A percentile compares a stretch with the other conserved stretches of the same genome.
These are phyloP conservation scores for Prunus salicina DNA, from an alignment of 306 rosid genomes.

Conservation along the genomic window DNA sequence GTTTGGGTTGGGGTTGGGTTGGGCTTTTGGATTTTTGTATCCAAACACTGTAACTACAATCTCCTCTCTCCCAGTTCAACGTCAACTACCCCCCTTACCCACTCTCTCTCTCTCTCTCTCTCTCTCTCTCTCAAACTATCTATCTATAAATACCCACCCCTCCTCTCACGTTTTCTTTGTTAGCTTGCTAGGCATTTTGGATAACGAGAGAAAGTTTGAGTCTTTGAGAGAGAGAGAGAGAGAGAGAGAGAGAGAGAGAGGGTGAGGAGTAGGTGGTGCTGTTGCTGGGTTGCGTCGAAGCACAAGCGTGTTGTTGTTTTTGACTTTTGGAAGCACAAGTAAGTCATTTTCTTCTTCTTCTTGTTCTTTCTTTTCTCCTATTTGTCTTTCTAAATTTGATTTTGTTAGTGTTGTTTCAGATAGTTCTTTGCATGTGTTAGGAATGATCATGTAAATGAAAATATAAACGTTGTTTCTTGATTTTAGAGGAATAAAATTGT, in stretches of 20 bases:
- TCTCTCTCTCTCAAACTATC: neutral
- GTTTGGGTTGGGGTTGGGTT: neutral
- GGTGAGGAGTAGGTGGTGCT: conserved; percentile 15
- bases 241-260: conserved; percentile 15
- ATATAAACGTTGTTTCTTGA: neutral
- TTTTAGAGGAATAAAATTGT: neutral
- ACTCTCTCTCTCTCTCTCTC: neutral
- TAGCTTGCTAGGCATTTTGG: conserved; percentile 22
- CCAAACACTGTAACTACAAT: conserved; percentile 8
- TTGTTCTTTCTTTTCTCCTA: neutral
- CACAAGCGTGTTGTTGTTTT: neutral
- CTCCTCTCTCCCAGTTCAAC: conserved; percentile 2
- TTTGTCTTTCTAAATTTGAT: neutral
- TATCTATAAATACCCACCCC: conserved; percentile 46
- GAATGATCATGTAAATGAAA: neutral
- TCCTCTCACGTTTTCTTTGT: conserved; percentile 10
- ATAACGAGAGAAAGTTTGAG: conserved; percentile 1
- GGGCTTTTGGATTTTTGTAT: neutral
- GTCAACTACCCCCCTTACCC: conserved; percentile 29
- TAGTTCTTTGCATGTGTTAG: neutral
- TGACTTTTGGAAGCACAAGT: conserved; percentile 7
- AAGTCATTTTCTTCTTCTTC: neutral
- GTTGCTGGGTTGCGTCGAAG: neutral
- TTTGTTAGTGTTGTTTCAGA: neutral
- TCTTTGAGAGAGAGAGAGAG: conserved; percentile 24